phyloP scores from a whole-genome alignment of 495 filamentous ascomycete genomes.

The Penicillium goetzii region DNA sequence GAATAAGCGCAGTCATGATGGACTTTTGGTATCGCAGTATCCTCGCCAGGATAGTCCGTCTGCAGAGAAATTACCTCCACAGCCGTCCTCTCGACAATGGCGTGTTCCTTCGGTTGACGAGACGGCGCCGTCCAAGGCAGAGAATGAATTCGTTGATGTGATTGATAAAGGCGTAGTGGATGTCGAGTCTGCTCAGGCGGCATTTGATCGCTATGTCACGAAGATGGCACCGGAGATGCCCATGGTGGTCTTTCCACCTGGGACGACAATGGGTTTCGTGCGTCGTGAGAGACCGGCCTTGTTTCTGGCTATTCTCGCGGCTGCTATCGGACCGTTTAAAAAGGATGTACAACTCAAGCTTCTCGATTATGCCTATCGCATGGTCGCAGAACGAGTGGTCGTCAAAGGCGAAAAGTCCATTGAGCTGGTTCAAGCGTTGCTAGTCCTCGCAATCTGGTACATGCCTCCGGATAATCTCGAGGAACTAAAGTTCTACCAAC shows the following conservation, averaged over 20 bases:
- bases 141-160: conserved; percentile 60
- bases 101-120: conserved; percentile 21
- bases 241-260: conserved; percentile 72
- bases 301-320: conserved; percentile 77
- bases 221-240: conserved; percentile 75
- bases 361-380: conserved; percentile 69
- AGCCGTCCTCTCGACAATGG: conserved; percentile 20
- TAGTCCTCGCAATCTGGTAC: conserved; percentile 78
- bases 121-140: conserved; percentile 20
- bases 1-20: conserved; percentile 32
- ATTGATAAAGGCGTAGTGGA: conserved; percentile 72
- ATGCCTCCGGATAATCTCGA: conserved; percentile 80
- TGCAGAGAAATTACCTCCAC: conserved; percentile 27
- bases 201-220: conserved; percentile 72
- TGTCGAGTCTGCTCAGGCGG: conserved; percentile 59
- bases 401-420: conserved; percentile 79
- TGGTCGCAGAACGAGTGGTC: conserved; percentile 75
- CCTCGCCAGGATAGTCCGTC: conserved; percentile 30
- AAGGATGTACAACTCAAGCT: conserved; percentile 62
- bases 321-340: conserved; percentile 64
- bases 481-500: conserved; percentile 88
- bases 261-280: conserved; percentile 66
- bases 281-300: conserved; percentile 74
- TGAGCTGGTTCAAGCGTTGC: conserved; percentile 81
- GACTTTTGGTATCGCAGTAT: conserved; percentile 27